Base-by-base conservation (phyloP, 1,139 yeast species). In the Taphrina deformans region DNA sequence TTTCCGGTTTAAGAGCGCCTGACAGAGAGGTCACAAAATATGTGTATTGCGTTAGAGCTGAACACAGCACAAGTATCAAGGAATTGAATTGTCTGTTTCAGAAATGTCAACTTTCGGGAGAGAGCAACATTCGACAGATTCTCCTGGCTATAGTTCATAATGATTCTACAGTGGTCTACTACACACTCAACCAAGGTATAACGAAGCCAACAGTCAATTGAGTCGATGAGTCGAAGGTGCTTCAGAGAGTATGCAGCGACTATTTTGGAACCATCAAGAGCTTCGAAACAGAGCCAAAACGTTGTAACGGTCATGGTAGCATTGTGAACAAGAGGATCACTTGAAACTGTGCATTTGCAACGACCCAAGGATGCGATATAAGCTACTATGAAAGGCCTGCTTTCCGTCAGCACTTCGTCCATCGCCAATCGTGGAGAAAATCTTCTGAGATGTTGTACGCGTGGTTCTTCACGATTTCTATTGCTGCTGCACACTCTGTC, bases 161-260 rank as follows among this genome's bases (percentile, higher is more conserved):
- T 45, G 67, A 65, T 46, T 60, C 65, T 41, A 65, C 67, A 14
- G 56, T 65, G 24, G 67, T 60, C 35, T 65, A 65, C 40, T 65
- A 65, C 35, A 65, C 58, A 27, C 41, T 65, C 21, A 23, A 31
- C n/a, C 44, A 60, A 14, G 66, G 65, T 2, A 40, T 64, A 40
- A 29, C 29, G 10, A 64, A 64, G 33, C 66, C 66, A 9, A 59
- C 58, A 9, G 60, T 38, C 24, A 64, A 59, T 31, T 60, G 31
- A 41, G 29, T n/a, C n/a, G n/a, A n/a, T n/a, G n/a, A n/a, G n/a
- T n/a, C n/a, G n/a, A n/a, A n/a, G n/a, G n/a, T n/a, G n/a, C n/a
- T n/a, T n/a, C n/a, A n/a, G n/a, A n/a, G n/a, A n/a, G n/a, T n/a
- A n/a, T n/a, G n/a, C n/a, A n/a, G n/a, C n/a, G n/a, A n/a, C n/a